These are phyloP conservation scores for Dactylis glomerata DNA, from an alignment of 176 grass and related monocot species.

Conservation along the genomic window DNA sequence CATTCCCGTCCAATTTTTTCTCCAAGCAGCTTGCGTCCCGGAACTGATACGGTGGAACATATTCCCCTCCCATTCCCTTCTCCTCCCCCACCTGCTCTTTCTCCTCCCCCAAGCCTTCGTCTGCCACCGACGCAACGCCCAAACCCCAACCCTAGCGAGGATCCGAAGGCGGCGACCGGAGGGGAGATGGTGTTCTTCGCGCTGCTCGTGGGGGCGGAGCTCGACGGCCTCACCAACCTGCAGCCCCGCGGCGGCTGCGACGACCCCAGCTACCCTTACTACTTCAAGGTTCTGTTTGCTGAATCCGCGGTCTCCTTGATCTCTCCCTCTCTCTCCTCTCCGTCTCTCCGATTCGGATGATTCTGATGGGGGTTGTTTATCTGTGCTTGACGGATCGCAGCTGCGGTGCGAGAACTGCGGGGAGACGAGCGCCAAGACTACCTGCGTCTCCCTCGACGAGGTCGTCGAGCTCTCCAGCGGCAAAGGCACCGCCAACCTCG, in stretches of 20 bases:
- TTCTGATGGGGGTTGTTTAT: neutral
- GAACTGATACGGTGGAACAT: neutral
- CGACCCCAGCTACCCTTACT: slow-evolving; percentile 75
- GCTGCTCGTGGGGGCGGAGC: slow-evolving; percentile 64
- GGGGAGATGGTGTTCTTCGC: slow-evolving; percentile 68
- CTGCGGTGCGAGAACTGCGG: slow-evolving; percentile 84
- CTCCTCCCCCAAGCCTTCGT: slow-evolving; percentile 18
- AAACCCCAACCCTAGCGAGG: slow-evolving; percentile 31
- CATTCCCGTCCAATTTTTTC: neutral
- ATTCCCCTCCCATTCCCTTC: slow-evolving; percentile 12
- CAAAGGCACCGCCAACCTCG: slow-evolving; percentile 55
- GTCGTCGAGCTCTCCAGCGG: slow-evolving; percentile 56
- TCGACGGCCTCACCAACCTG: slow-evolving; percentile 75
- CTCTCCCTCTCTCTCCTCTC: neutral
- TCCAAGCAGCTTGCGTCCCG: neutral
- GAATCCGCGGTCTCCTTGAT: neutral
- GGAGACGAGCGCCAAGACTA: slow-evolving; percentile 69
- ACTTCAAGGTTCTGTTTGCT: slow-evolving; percentile 59
- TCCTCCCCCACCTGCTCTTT: neutral
- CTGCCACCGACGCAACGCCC: neutral
- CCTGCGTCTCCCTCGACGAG: slow-evolving; percentile 59
- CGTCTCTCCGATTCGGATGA: neutral
- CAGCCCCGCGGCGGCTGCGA: slow-evolving; percentile 60
- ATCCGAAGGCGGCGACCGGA: neutral
- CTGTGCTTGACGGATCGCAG: slow-evolving; percentile 35